These are phyloP conservation scores for Pythium pyrilobum DNA, from an alignment of 352 stramenopile genomes.

Conservation along the genomic window DNA sequence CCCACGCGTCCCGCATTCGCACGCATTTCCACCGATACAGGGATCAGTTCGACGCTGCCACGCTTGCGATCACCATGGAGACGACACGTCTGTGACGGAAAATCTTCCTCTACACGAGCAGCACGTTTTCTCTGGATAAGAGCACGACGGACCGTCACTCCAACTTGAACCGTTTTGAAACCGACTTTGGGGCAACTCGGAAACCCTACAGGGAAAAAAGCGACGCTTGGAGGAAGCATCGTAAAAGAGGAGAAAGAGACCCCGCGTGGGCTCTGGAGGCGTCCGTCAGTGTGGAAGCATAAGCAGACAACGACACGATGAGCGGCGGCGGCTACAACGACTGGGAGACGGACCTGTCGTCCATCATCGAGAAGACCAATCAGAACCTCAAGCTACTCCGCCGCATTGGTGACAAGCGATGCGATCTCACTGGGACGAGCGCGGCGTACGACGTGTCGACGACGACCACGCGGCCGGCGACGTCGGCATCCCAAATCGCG, in stretches of 20 bases:
- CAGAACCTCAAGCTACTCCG: constrained; percentile 82
- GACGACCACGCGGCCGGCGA: constrained; percentile 14
- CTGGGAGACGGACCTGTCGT: constrained; percentile 80
- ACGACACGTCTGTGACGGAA: neutral
- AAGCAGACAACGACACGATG: constrained; percentile 25
- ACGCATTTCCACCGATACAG: constrained; percentile 48
- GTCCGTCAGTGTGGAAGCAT: too few relatives aligned
- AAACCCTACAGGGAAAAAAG: neutral
- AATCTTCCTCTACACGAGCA: constrained; percentile 13
- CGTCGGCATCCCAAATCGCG: constrained; percentile 18
- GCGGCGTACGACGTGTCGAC: constrained; percentile 32
- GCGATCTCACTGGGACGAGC: constrained; percentile 18
- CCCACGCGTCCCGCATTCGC: constrained; percentile 12
- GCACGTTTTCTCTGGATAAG: constrained; percentile 4
- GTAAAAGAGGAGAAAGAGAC: too few relatives aligned
- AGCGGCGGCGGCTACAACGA: constrained; percentile 47
- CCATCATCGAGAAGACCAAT: constrained; percentile 87
- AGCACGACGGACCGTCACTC: too few relatives aligned
- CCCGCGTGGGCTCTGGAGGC: too few relatives aligned
- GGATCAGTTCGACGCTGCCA: constrained; percentile 7
- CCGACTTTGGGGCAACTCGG: too few relatives aligned
- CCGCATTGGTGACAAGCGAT: constrained; percentile 70
- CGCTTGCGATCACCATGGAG: constrained; percentile 5
- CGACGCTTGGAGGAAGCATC: neutral
- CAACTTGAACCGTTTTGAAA: constrained; percentile 12